Base-by-base conservation (phyloP, 2,329 filamentous ascomycete genomes). In the Xylaria polymorpha region DNA sequence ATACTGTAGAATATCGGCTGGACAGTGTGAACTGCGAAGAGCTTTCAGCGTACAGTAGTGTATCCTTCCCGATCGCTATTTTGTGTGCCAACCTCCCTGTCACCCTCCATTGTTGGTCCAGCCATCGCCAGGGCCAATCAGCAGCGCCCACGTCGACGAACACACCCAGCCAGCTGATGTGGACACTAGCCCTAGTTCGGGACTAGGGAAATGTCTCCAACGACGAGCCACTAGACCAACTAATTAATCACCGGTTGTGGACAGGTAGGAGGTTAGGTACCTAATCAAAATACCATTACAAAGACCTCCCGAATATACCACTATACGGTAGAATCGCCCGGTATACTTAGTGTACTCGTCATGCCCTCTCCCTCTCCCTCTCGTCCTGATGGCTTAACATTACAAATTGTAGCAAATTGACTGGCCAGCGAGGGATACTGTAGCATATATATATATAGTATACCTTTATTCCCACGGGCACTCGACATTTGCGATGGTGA, bases 101-200 rank as follows among this genome's bases (percentile, higher is more conserved):
- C 71, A 74, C 74, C 75, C 73, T 75, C 71, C 69, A 73, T 73
- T 67, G 71, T 67, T 66, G 67, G 64, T 61, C 74, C 71, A 72
- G 70, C 72, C 59, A 71, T 69, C 66, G 64, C 62, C 63, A 61
- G 64, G 67, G 65, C 77, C 77, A 79, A 79, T 79, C 76, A 79
- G 65, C 51, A 61, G 25, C 62, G 72, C 76, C 77, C 77, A 79
- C 77, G 77, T 79, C 75, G 74, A 77, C 77, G 72, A 73, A 66
- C 71, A 74, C 71, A 74, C 73, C 69, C 70, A 64, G 70, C 70
- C 71, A 73, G 71, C 67, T 75, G 72, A 75, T 73, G 74, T 72
- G 73, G 73, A 73, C 68, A 69, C 60, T 64, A 70, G 59, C 67
- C 67, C 61, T 72, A 72, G 66, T 68, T 69, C 65, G 69, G 68